These are phyloP conservation scores for Yarrowia sp. DNA, from an alignment of 805 yeast genomes.

Conservation along the genomic window DNA sequence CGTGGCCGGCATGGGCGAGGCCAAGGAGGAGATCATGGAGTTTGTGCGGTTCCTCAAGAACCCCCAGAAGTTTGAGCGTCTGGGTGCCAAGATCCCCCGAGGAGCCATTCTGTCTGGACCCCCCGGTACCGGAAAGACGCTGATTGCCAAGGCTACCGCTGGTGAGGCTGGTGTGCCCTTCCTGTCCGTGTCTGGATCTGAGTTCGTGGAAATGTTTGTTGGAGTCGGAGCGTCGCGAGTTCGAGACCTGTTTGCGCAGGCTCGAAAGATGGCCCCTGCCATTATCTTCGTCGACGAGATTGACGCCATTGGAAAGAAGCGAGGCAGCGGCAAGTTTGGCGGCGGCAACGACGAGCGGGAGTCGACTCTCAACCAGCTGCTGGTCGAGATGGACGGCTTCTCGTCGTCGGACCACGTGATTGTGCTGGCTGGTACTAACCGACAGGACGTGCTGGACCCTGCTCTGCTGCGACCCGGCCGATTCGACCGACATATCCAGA, in stretches of 20 bases:
- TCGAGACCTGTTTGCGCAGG: conserved; percentile 88
- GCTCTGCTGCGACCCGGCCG: conserved; percentile 94
- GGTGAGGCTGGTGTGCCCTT: conserved; percentile 97
- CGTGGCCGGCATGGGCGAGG: conserved; percentile 95
- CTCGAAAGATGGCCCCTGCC: conserved; percentile 88
- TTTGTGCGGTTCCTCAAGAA: conserved; percentile 87
- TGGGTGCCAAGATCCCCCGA: conserved; percentile 94
- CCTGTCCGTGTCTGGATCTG: conserved; percentile 89
- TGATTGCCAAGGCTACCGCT: conserved; percentile 92
- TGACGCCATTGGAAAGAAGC: conserved; percentile 96
- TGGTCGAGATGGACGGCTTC: conserved; percentile 97
- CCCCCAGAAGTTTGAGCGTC: conserved; percentile 80
- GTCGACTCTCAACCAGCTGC: conserved; percentile 86
- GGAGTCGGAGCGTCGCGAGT: conserved; percentile 97
- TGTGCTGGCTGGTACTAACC: conserved; percentile 92
- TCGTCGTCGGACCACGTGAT: conserved; percentile 88
- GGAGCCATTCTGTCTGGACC: conserved; percentile 96
- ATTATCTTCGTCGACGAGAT: conserved; percentile 93
- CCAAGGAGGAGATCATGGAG: conserved; percentile 94
- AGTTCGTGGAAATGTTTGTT: conserved; percentile 95
- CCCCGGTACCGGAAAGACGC: conserved; percentile 96
- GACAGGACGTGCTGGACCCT: conserved; percentile 88
- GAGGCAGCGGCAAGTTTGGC: conserved; percentile 77
- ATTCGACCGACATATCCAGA: conserved; percentile 86
- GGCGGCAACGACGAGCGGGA: conserved; percentile 89